Base-by-base conservation (phyloP, 805 yeast species). In the Zygoascus tannicola region DNA sequence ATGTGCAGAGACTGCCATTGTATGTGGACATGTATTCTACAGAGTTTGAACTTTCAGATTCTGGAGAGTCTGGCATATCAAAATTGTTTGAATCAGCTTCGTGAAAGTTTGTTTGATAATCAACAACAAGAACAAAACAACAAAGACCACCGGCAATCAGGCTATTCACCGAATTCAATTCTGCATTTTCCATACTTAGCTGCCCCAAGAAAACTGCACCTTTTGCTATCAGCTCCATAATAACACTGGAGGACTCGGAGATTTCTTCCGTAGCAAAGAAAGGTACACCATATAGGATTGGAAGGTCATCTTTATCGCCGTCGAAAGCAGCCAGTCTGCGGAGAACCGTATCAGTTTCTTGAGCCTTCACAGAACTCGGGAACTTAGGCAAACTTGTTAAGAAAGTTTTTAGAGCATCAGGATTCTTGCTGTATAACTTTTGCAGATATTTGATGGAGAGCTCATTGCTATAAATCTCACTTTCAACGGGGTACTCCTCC, bases 401-500 rank as follows among this genome's bases (percentile, higher is more conserved):
- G 1, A 33, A 12, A n/a, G 16, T 12, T 3, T 4, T 18, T 18
- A 33, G n/a, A 5, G 16, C 14, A 4, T 4, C 14, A 15, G 33
- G 37, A 12, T 15, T 32, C 15, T 34, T 32, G 12, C n/a, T 4
- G 32, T 20, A 32, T 19, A 20, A 14, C 5, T 18, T 26, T 4
- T 20, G 20, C 21, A 41, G 15, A 15, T n/a, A 22, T 4, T 35
- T 15, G 5, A 21, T 21, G 5, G 33, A 22, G 32, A 38, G 16
- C 5, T 3, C 16, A 18, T 16, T 23, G 5, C 32, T 22, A 14
- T 21, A 21, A 26, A 26, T 12, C 7, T 8, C 30, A 7, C 7
- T 8, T n/a, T 21, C 14, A 28, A 42, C 53, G 28, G n/a, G 48
- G 38, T 47, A 50, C 5, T 40, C 38, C 2, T 46, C 22, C 32